Percentiles rank a stretch among this genome's conserved stretches.
Conservation (phyloP, 768 basidiomycete genomes). For the Russula sp. region DNA sequence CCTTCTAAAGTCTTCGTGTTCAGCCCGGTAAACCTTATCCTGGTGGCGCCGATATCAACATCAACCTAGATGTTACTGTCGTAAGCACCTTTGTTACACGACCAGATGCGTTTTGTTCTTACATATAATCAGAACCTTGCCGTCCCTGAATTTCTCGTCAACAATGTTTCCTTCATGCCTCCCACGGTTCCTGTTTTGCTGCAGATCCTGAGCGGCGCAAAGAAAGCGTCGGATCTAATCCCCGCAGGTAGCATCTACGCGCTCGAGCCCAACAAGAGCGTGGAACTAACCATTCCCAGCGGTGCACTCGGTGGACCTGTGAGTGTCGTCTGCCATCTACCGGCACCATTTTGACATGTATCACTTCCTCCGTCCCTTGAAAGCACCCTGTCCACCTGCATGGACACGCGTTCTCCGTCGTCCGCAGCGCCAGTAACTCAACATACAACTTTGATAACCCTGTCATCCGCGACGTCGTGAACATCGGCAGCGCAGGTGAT, state of each 20-base stretch:
- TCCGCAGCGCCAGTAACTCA: constrained; percentile 11
- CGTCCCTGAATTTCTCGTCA: constrained; percentile 28
- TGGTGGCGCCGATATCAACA: constrained; percentile 23
- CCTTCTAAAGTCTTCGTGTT: background rate
- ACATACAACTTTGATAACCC: constrained; percentile 21
- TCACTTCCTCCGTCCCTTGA: background rate
- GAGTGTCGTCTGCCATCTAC: background rate
- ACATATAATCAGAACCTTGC: background rate
- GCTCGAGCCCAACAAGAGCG: constrained; percentile 39
- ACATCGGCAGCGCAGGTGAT: constrained; percentile 10
- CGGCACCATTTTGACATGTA: background rate
- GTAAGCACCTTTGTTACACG: constrained; percentile 8
- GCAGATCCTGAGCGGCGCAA: constrained; percentile 50
- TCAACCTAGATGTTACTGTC: constrained; percentile 19
- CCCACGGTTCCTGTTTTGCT: constrained; percentile 48
- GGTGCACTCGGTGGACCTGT: constrained; percentile 31
- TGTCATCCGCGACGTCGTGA: constrained; percentile 21
- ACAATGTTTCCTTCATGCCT: constrained; percentile 31
- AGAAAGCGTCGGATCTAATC: constrained; percentile 39
- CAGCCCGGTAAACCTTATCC: constrained; percentile 23
- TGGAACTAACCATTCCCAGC: constrained; percentile 43
- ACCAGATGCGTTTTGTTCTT: background rate
- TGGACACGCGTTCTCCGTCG: constrained; percentile 11
- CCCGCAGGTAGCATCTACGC: constrained; percentile 42
- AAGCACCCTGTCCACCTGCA: constrained; percentile 20